These are phyloP conservation scores for Zymoseptoria brevis DNA, from an alignment of 2,329 filamentous ascomycete species.

Conservation along the genomic window DNA sequence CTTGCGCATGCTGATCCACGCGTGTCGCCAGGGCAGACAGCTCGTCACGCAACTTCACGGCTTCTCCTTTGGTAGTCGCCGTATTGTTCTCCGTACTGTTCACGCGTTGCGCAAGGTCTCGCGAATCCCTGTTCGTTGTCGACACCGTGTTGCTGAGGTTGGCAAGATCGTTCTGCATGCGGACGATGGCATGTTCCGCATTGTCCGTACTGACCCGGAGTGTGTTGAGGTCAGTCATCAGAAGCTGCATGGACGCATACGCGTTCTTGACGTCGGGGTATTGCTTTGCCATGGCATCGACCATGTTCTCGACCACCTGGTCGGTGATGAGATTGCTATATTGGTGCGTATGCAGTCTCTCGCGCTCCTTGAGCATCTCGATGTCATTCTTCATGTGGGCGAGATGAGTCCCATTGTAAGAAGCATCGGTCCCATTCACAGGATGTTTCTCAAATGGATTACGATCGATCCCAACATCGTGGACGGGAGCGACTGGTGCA, in stretches of 20 bases:
- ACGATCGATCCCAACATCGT: background rate
- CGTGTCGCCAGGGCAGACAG: background rate
- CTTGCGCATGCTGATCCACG: background rate
- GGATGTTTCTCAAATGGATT: background rate
- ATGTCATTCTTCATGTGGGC: background rate
- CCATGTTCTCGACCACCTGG: background rate
- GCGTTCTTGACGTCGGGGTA: background rate
- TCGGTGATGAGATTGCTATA: background rate
- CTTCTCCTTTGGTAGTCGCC: background rate
- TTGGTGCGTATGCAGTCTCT: background rate
- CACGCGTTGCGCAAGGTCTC: background rate
- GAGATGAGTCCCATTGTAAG: background rate
- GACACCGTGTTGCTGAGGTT: background rate
- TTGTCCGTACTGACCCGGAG: background rate
- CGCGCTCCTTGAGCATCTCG: background rate
- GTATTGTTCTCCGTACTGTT: background rate
- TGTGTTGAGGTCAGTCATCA: background rate
- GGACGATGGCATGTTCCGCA: no score
- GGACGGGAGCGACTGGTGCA: background rate
- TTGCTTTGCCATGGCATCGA: background rate
- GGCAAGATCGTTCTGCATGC: background rate
- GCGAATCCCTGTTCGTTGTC: background rate
- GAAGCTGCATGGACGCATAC: background rate
- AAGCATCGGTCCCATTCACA: background rate
- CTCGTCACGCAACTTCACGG: background rate